These are phyloP conservation scores for Priceomyces carsonii DNA, from an alignment of 805 yeast species.

Conservation along the genomic window DNA sequence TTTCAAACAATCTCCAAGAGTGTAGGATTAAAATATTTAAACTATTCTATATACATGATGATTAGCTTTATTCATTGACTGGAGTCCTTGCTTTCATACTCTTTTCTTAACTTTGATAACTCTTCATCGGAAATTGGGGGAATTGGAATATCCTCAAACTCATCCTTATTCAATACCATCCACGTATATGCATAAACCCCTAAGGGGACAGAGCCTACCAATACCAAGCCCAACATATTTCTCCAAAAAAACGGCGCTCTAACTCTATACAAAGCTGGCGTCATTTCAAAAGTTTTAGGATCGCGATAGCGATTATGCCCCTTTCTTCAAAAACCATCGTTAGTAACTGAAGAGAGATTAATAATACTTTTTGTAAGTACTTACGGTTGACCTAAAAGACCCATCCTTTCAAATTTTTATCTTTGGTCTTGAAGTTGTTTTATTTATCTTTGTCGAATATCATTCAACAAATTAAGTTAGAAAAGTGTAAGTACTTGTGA, in stretches of 20 bases:
- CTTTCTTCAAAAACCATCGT: too few relatives aligned
- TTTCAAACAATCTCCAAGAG: too few relatives aligned
- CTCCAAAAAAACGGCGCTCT: slow-evolving; percentile 82
- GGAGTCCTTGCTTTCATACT: slow-evolving; percentile 55
- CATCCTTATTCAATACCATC: slow-evolving; percentile 69
- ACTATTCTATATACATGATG: slow-evolving; percentile 14
- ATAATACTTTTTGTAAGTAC: slow-evolving; percentile 11
- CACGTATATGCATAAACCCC: slow-evolving; percentile 69
- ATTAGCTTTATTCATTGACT: background rate
- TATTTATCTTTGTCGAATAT: too few relatives aligned
- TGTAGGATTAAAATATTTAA: too few relatives aligned
- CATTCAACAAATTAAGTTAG: background rate
- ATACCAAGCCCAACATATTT: slow-evolving; percentile 63
- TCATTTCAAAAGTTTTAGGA: slow-evolving; percentile 77
- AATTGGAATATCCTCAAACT: slow-evolving; percentile 87
- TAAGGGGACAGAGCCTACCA: slow-evolving; percentile 62
- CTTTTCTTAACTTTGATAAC: slow-evolving; percentile 67
- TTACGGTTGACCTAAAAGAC: slow-evolving; percentile 32
- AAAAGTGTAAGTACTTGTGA: background rate
- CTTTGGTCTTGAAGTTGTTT: too few relatives aligned
- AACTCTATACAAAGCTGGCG: slow-evolving; percentile 91
- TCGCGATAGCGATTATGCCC: slow-evolving; percentile 51
- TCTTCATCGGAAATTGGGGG: slow-evolving; percentile 88
- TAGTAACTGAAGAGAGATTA: too few relatives aligned
- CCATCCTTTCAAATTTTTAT: slow-evolving; percentile 15